phyloP scores from a whole-genome alignment of 2,329 filamentous ascomycete genomes.

The Plectosphaerella sp. region DNA sequence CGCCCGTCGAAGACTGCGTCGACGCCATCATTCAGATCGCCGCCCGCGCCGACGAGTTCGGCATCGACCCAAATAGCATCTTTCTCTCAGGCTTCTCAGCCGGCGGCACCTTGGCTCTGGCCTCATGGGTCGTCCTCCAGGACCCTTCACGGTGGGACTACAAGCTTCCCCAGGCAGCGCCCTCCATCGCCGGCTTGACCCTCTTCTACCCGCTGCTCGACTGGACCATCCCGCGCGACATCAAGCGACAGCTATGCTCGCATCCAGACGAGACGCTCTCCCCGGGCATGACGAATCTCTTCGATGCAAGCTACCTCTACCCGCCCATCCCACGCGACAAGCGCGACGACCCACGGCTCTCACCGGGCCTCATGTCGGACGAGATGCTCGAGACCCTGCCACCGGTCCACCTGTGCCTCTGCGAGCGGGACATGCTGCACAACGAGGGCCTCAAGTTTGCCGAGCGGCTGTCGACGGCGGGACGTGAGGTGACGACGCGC shows the following conservation, averaged over 20 bases:
- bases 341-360: constrained; percentile 50
- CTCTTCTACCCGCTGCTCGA: constrained; percentile 62
- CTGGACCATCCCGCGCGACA: constrained; percentile 51
- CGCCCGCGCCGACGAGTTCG: constrained; percentile 49
- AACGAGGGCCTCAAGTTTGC: constrained; percentile 57
- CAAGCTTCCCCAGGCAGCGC: constrained; percentile 29
- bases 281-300: constrained; percentile 54
- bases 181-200: constrained; percentile 46
- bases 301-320: constrained; percentile 58
- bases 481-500: constrained; percentile 27
- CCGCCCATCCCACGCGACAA: constrained; percentile 40
- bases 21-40: constrained; percentile 60
- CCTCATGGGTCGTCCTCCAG: constrained; percentile 40
- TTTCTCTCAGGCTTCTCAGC: constrained; percentile 62
- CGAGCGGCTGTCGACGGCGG: constrained; percentile 41
- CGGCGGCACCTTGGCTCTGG: constrained; percentile 52
- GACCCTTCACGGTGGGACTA: constrained; percentile 36
- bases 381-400: constrained; percentile 47
- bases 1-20: constrained; percentile 60
- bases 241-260: constrained; percentile 49
- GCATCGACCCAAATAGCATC: constrained; percentile 51
- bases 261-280: constrained; percentile 56
- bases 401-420: constrained; percentile 54
- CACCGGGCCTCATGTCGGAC: constrained; percentile 52
- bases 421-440: constrained; percentile 63